Base-by-base conservation (phyloP, 345 rosid genomes). In the Arabidopsis arenosa region DNA sequence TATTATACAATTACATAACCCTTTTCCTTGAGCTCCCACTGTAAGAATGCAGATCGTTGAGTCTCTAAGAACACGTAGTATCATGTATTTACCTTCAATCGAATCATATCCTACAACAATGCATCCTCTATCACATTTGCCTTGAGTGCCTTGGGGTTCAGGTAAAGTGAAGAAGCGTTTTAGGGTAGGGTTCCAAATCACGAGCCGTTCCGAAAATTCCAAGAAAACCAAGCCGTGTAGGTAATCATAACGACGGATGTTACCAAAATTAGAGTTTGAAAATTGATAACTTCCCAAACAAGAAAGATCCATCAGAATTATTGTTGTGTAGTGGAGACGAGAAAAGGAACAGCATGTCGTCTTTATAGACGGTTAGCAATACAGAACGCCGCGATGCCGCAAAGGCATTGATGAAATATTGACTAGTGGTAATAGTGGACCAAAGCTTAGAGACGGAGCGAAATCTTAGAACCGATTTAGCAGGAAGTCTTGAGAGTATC, bases 401-500 rank as follows among this genome's bases (percentile, higher is more conserved):
- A 6, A 41, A 40, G 3, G 67, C 41, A 18, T 14, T 26, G 51
- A 41, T 63, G 67, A 63, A 63, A 0, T 41, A 0, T 63, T 33
- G 68, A 43, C 13, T 21, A 18, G 36, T 63, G 37, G 53, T 62
- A 15, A 62, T 10, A 23, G 26, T 23, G 26, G 26, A 23, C 26
- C 26, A 23, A 23, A 23, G 26, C 26, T 23, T 23, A 23, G 26
- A 23, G 26, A 23, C 26, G 26, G 26, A 35, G 33, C 57, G 32
- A 35, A 5, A 11, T 36, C 70, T 66, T 45, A 7, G 2, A 18
- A 66, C 13, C 2, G 44, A 66, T 66, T 49, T 51, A 23, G 18
- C 18, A 11, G 52, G 67, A 4, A 63, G 36, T 44, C 52, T 26
- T 14, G 52, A 63, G 51, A 41, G 52, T 6, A 63, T 63, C 37